Percentiles rank a stretch among this genome's conserved stretches.
These are phyloP conservation scores for Vachellia collinsii DNA, from an alignment of 306 rosid genomes.

Conservation along the genomic window DNA sequence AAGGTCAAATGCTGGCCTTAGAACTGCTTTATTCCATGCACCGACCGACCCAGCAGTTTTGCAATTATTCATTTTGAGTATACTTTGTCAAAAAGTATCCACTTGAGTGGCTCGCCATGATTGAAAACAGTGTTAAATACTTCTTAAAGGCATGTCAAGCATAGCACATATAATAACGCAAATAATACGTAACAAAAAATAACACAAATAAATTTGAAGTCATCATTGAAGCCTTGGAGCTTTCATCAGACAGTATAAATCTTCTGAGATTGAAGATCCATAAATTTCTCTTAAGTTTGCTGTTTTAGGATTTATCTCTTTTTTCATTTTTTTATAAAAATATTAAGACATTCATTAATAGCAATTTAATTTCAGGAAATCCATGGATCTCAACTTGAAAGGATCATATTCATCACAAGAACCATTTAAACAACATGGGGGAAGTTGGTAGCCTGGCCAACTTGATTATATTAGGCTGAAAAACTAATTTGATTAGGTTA, in stretches of 20 bases:
- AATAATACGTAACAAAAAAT: neutral
- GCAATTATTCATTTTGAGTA: slow-evolving; percentile 43
- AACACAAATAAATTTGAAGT: neutral
- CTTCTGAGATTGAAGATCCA: neutral
- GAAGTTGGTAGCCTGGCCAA: neutral
- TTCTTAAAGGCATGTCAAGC: slow-evolving; percentile 33
- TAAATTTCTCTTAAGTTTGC: neutral
- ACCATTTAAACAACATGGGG: neutral
- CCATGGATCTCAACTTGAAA: neutral
- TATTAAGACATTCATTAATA: neutral
- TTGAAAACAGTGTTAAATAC: slow-evolving; percentile 39
- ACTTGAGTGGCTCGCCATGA: slow-evolving; percentile 45
- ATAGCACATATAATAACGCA: slow-evolving; percentile 23
- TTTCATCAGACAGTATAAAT: neutral
- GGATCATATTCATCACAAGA: slow-evolving; percentile 7
- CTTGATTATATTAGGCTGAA: neutral
- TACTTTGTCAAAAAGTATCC: slow-evolving; percentile 60
- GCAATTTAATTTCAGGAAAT: neutral
- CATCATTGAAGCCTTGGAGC: slow-evolving; percentile 26
- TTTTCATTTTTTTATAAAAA: neutral
- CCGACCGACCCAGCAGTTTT: slow-evolving; percentile 44
- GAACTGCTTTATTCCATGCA: slow-evolving; percentile 56
- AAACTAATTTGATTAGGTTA: neutral
- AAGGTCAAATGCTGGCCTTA: slow-evolving; percentile 57
- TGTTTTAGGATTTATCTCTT: neutral